A percentile compares a stretch with the other conserved stretches of the same genome.
phyloP scores from a whole-genome alignment of 495 filamentous ascomycete species.

The Penicillium riverlandense region DNA sequence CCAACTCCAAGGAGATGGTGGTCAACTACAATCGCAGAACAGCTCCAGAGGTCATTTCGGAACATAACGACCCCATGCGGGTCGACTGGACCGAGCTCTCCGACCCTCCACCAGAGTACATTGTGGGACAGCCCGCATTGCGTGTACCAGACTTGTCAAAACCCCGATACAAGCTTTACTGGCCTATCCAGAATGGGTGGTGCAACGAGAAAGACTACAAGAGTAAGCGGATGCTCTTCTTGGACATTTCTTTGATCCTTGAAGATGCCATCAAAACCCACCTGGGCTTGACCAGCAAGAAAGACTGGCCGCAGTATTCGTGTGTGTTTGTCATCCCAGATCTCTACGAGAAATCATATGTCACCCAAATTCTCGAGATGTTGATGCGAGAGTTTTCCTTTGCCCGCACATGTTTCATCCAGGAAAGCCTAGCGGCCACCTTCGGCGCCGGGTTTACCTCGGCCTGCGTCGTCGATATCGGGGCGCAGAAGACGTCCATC shows the following conservation, averaged over 20 bases:
- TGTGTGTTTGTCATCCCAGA: conserved; percentile 95
- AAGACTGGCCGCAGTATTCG: conserved; percentile 81
- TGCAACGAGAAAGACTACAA: conserved; percentile 86
- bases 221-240: conserved; percentile 64
- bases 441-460: conserved; percentile 94
- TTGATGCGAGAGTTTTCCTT: conserved; percentile 85
- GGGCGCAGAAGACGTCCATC: conserved; percentile 96
- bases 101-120: conserved; percentile 56
- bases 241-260: conserved; percentile 80
- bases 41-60: conserved; percentile 74
- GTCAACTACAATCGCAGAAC: conserved; percentile 84
- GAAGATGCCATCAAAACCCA: conserved; percentile 81
- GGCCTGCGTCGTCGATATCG: conserved; percentile 92
- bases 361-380: conserved; percentile 74
- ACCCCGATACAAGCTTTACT: conserved; percentile 83
- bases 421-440: conserved; percentile 88
- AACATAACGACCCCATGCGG: conserved; percentile 87
- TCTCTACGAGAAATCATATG: conserved; percentile 88
- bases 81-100: conserved; percentile 95
- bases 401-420: conserved; percentile 81
- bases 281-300: conserved; percentile 66
- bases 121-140: conserved; percentile 74
- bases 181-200: conserved; percentile 82
- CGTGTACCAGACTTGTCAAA: conserved; percentile 85
- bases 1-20: conserved; percentile 91